Evolutionary conservation across 257 asterid genomes (phyloP).

Genomic region (Solanum pinnatisectum): DNA sequence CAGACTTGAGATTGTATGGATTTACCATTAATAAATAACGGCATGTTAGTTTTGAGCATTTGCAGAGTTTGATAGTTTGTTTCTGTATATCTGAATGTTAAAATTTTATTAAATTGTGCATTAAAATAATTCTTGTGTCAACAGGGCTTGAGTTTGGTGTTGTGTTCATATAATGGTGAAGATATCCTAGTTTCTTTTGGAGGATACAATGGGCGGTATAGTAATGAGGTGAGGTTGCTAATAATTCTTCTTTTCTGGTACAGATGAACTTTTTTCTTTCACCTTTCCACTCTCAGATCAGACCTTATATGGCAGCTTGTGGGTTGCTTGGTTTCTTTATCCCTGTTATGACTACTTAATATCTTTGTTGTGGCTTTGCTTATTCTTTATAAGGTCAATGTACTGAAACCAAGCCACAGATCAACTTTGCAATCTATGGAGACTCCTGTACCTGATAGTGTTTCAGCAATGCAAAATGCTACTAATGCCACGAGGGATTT

Average conservation of each 20-base stretch:
- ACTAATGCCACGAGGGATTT: slow-evolving; percentile 79
- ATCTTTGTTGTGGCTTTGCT: slow-evolving; percentile 8
- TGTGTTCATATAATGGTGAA: slow-evolving; percentile 70
- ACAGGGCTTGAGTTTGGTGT: slow-evolving; percentile 87
- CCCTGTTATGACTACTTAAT: not conserved
- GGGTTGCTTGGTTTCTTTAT: not conserved
- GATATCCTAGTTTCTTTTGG: slow-evolving; percentile 92
- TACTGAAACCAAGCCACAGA: slow-evolving; percentile 91
- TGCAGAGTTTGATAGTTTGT: not conserved
- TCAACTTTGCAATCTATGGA: slow-evolving; percentile 70
- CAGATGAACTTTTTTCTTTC: not conserved
- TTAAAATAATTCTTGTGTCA: not conserved
- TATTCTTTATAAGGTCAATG: slow-evolving; percentile 50
- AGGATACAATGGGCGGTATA: slow-evolving; percentile 96
- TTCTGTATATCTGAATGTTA: not conserved
- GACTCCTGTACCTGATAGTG: slow-evolving; percentile 71
- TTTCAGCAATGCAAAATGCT: slow-evolving; percentile 79
- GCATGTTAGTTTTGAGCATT: not conserved
- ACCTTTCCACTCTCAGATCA: not conserved
- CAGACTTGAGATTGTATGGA: not conserved
- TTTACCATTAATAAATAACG: not conserved
- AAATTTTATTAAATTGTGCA: not conserved
- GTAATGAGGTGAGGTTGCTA: slow-evolving; percentile 65
- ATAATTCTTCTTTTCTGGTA: slow-evolving; percentile 2
- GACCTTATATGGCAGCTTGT: not conserved